These are phyloP conservation scores for Liquidambar formosana DNA, from an alignment of 164 flowering plant species.

Conservation along the genomic window DNA sequence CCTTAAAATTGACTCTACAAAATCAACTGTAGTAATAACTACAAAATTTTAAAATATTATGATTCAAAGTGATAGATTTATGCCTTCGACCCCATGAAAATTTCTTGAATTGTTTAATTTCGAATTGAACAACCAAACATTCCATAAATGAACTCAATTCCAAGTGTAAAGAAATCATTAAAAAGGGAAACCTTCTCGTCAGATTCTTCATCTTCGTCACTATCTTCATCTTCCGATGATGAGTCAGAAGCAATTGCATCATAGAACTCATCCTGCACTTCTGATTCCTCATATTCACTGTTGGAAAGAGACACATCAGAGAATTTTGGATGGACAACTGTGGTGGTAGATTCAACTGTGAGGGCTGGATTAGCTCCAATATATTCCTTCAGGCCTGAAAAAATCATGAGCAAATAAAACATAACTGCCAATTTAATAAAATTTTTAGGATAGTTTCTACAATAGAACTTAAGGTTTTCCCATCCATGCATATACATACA, in stretches of 20 bases:
- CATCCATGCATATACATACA: background rate
- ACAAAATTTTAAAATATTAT: too few relatives aligned
- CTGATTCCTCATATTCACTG: constrained; percentile 55
- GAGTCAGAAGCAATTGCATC: constrained; percentile 78
- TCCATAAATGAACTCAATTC: background rate
- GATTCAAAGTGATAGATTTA: too few relatives aligned
- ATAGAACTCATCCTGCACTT: constrained; percentile 68
- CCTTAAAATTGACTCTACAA: too few relatives aligned
- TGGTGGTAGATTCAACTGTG: constrained; percentile 38
- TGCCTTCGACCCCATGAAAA: too few relatives aligned
- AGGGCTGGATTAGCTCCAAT: constrained; percentile 78
- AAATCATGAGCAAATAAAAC: constrained; percentile 1
- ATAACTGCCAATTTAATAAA: background rate
- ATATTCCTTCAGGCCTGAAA: constrained; percentile 82
- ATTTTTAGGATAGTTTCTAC: background rate
- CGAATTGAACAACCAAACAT: too few relatives aligned
- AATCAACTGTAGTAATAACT: too few relatives aligned
- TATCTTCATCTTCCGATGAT: constrained; percentile 68
- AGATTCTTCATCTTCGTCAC: constrained; percentile 46
- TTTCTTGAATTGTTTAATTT: too few relatives aligned
- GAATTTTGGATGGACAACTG: constrained; percentile 43
- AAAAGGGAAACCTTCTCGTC: constrained; percentile 34
- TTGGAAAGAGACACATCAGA: constrained; percentile 41
- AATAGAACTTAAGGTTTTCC: background rate
- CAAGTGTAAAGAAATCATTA: background rate